Evolutionary conservation across 2,329 filamentous ascomycete genomes (phyloP).

Genomic region (Ceratocystis alfenasii): DNA sequence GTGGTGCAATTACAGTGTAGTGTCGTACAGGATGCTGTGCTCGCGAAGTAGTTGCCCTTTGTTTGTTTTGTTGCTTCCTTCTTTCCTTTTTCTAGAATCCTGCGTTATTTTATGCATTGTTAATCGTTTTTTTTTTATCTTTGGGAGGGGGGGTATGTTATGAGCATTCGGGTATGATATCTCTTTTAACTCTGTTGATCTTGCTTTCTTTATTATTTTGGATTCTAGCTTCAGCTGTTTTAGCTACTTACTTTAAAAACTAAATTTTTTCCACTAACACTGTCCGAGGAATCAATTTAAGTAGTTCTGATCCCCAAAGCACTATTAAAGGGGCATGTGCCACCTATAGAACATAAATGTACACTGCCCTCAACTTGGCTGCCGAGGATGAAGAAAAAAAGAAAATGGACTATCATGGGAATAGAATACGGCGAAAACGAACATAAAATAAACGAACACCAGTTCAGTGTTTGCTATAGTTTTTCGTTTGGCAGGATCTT

Average conservation of each 20-base stretch:
- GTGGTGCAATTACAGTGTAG: not conserved
- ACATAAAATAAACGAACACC: no score
- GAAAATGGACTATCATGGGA: no score
- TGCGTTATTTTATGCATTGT: not conserved
- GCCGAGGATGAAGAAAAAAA: no score
- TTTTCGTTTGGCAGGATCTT: no score
- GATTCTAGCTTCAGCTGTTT: not conserved
- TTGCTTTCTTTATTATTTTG: slow-evolving; percentile 5
- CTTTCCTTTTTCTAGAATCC: not conserved
- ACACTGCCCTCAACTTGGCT: no score
- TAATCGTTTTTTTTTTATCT: not conserved
- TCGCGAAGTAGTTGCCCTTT: not conserved
- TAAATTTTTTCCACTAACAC: not conserved
- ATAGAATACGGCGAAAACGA: no score
- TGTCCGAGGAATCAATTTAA: no score
- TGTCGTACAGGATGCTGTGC: not conserved
- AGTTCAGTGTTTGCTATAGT: no score
- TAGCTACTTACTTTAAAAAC: not conserved
- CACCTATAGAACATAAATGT: no score
- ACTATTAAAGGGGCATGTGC: no score
- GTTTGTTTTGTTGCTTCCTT: not conserved
- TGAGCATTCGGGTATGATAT: slow-evolving; percentile 8
- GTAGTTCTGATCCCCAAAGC: no score
- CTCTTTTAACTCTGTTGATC: slow-evolving; percentile 11
- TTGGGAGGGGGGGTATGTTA: not conserved